Conservation (phyloP, 176 grass and related monocot species). For the Phragmites australis region DNA sequence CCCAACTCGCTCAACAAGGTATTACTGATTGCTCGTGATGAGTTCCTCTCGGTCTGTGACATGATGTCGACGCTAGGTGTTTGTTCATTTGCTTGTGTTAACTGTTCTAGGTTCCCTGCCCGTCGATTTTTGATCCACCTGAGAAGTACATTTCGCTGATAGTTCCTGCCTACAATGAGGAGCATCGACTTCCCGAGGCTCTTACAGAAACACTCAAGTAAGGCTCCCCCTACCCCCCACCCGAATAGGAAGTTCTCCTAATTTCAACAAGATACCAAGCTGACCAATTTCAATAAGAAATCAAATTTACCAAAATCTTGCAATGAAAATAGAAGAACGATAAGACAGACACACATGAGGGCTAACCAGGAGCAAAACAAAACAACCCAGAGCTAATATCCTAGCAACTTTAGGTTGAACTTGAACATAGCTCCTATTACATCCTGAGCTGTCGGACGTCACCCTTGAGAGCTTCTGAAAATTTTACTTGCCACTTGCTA, state of each 20-base stretch:
- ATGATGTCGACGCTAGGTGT: conserved; percentile 21
- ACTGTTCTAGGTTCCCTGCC: conserved; percentile 66
- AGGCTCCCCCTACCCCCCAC: background rate
- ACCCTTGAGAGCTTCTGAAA: no score
- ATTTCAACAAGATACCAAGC: background rate
- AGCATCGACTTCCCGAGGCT: conserved; percentile 69
- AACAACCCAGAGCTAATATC: no score
- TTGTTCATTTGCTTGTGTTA: conserved; percentile 33
- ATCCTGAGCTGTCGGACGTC: no score
- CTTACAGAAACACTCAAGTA: conserved; percentile 79
- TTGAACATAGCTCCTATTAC: no score
- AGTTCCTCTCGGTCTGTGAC: background rate
- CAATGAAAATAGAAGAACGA: no score
- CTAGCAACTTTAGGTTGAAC: no score
- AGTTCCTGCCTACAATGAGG: conserved; percentile 85
- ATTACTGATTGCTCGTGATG: background rate
- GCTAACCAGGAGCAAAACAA: no score
- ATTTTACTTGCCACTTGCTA: no score
- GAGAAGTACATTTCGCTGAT: conserved; percentile 91
- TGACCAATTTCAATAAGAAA: no score
- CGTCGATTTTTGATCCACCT: conserved; percentile 76
- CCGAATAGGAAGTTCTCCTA: background rate
- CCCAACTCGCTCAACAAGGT: conserved; percentile 95
- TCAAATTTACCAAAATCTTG: no score
- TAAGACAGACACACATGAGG: no score